phyloP scores from a whole-genome alignment of 78 protist species.

The Dictyostelium citrinum region DNA sequence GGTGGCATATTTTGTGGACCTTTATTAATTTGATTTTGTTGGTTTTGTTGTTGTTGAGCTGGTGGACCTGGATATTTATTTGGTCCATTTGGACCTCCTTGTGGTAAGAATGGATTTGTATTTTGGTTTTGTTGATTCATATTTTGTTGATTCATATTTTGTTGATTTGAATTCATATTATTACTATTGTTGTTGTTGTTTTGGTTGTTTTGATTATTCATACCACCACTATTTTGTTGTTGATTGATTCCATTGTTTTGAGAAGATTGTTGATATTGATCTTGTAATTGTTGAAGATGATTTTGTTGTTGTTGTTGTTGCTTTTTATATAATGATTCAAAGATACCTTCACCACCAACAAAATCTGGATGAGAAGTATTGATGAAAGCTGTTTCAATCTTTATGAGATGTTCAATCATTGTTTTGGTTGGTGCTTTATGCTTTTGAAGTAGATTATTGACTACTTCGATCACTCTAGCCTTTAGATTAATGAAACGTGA shows the following conservation, averaged over 20 bases:
- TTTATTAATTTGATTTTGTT: neutral
- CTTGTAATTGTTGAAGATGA: slow-evolving; percentile 14
- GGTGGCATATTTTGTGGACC: slow-evolving; percentile 4
- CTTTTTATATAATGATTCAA: slow-evolving; percentile 36
- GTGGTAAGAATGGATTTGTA: slow-evolving; percentile 6
- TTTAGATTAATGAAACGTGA: slow-evolving; percentile 65
- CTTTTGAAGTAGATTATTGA: slow-evolving; percentile 68
- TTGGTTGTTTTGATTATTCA: neutral
- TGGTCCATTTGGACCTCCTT: neutral
- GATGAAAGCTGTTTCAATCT: slow-evolving; percentile 89
- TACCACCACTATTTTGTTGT: too few species aligned
- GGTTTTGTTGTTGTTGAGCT: neutral
- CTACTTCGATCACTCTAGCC: slow-evolving; percentile 64
- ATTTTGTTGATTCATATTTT: neutral
- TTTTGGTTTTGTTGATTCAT: neutral
- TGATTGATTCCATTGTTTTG: neutral
- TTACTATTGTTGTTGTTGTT: neutral
- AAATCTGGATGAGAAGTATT: slow-evolving; percentile 97
- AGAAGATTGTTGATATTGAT: neutral
- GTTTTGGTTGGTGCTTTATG: slow-evolving; percentile 69
- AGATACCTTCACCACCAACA: slow-evolving; percentile 76
- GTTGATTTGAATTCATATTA: neutral
- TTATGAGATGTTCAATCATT: slow-evolving; percentile 85
- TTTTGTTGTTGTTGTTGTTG: slow-evolving; percentile 49
- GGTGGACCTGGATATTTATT: neutral